Conservation (phyloP, 2,329 filamentous ascomycete genomes). For the Stagonosporopsis cucurbitacearum region DNA sequence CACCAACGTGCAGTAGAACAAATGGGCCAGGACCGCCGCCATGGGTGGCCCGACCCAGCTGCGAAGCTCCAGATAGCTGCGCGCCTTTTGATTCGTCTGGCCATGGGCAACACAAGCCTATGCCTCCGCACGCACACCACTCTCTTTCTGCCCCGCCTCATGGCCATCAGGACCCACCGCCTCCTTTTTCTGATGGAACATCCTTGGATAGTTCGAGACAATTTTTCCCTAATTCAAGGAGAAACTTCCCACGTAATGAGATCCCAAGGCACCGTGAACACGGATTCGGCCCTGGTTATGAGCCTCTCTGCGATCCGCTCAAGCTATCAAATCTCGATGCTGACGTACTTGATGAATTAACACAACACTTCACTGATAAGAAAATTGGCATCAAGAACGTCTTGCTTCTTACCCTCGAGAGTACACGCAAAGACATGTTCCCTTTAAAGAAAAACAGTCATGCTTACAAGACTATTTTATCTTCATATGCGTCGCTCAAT, state of each 20-base stretch:
- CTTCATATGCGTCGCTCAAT: conserved; percentile 15
- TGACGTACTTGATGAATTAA: conserved; percentile 1
- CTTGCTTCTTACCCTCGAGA: conserved; percentile 24
- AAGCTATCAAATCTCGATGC: conserved; percentile 25
- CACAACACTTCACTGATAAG: conserved; percentile 7
- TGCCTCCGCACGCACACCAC: background rate
- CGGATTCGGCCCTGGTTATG: conserved; percentile 12
- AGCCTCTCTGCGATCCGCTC: conserved; percentile 17
- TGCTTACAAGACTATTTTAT: conserved; percentile 20
- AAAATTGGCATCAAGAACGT: conserved; percentile 23
- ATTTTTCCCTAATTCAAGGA: background rate
- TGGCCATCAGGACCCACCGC: background rate
- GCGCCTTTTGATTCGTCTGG: background rate
- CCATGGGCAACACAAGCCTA: background rate
- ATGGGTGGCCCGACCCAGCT: conserved; percentile 15
- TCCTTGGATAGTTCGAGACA: background rate
- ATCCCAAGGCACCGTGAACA: background rate
- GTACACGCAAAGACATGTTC: conserved; percentile 27
- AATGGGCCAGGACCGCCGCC: conserved; percentile 22
- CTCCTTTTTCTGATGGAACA: background rate
- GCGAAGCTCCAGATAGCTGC: conserved; percentile 6
- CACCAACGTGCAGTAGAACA: conserved; percentile 9
- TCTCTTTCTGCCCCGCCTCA: background rate
- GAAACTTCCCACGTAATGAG: background rate
- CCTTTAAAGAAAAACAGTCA: conserved; percentile 23